Percentiles rank a stretch among this genome's conserved stretches.
Evolutionary conservation across 768 basidiomycete genomes (phyloP).

Genomic region (Amanita polypyramis): DNA sequence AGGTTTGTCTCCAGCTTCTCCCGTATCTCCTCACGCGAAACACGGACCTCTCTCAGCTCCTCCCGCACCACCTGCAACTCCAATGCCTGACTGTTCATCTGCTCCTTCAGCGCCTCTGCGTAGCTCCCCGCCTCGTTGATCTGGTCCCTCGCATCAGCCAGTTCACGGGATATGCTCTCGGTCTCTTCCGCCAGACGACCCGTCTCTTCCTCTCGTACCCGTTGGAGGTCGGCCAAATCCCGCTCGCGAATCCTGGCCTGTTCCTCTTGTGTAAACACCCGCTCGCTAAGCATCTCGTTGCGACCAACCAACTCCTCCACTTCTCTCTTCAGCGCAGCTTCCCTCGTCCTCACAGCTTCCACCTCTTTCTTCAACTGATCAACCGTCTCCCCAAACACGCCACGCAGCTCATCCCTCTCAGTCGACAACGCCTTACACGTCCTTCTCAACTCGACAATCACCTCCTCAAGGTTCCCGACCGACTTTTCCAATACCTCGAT

Average conservation of each 20-base stretch:
- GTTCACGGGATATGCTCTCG: neutral
- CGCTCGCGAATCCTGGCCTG: neutral
- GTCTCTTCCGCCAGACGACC: neutral
- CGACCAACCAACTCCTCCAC: neutral
- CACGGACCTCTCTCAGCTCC: neutral
- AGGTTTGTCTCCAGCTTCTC: neutral
- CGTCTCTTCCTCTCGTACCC: neutral
- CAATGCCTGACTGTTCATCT: neutral
- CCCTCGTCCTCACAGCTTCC: too few species aligned
- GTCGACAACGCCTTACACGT: too few species aligned
- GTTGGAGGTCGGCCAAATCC: too few species aligned
- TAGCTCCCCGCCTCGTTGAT: neutral
- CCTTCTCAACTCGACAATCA: too few species aligned
- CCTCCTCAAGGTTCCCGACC: too few species aligned
- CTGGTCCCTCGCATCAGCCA: neutral
- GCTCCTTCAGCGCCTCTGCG: neutral
- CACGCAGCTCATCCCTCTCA: neutral
- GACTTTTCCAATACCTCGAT: too few species aligned
- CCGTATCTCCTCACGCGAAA: neutral
- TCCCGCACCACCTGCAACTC: neutral
- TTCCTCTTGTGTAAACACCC: neutral
- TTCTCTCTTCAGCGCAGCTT: too few species aligned
- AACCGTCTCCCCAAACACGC: neutral
- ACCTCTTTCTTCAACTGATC: too few species aligned
- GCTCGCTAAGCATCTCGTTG: neutral